These are phyloP conservation scores for Cylindrodendrum hubeiense DNA, from an alignment of 2,329 filamentous ascomycete genomes.

Conservation along the genomic window DNA sequence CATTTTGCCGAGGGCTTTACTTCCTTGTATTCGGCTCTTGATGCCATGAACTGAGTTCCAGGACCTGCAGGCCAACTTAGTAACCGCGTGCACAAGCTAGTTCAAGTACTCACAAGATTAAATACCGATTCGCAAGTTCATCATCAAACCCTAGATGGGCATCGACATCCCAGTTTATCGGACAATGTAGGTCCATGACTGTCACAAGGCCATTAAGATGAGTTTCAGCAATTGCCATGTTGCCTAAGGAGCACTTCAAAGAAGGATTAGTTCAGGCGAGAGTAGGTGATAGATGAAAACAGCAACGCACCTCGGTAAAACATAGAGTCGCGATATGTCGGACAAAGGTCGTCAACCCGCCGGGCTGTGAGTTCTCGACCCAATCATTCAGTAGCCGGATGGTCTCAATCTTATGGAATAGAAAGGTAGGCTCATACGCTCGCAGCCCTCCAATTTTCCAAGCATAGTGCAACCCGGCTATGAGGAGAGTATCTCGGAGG, in stretches of 20 bases:
- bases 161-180: not conserved
- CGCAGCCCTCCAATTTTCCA: slow-evolving; percentile 36
- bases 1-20: slow-evolving; percentile 18
- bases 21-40: slow-evolving; percentile 35
- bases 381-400: slow-evolving; percentile 35
- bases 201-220: slow-evolving; percentile 37
- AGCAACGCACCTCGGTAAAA: slow-evolving; percentile 29
- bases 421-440: slow-evolving; percentile 33
- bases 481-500: slow-evolving; percentile 34
- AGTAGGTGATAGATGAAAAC: not conserved
- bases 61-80: slow-evolving; percentile 22
- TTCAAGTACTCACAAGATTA: slow-evolving; percentile 30
- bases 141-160: slow-evolving; percentile 16
- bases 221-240: slow-evolving; percentile 32
- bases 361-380: slow-evolving; percentile 21
- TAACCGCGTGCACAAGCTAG: accelerated
- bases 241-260: slow-evolving; percentile 31
- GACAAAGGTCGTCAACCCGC: slow-evolving; percentile 32
- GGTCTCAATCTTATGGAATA: slow-evolving; percentile 37
- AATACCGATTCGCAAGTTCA: slow-evolving; percentile 38
- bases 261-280: not conserved
- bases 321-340: slow-evolving; percentile 36
- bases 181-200: slow-evolving; percentile 32
- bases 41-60: slow-evolving; percentile 36
- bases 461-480: slow-evolving; percentile 38